Evolutionary conservation across 2,329 filamentous ascomycete species (phyloP), one percentile per base, ranked within the genome.

Genomic region (Arthrinium phaeospermum): DNA sequence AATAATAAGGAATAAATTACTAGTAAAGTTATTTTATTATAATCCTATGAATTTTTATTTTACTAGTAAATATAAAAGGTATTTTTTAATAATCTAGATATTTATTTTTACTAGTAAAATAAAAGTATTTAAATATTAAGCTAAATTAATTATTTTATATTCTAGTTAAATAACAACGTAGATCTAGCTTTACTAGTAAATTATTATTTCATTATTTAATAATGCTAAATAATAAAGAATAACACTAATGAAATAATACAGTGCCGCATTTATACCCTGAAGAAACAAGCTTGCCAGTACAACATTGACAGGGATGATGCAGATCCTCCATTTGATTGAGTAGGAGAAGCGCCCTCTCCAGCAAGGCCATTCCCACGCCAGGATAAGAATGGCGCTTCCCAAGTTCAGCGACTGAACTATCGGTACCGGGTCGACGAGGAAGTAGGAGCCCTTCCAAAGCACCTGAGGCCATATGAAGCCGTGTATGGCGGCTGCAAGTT

Each of bases 401-500:
- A 53, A 6, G 22, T 70, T 70, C 3, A 16, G 13, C 16, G 53
- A 10, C 44, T 70, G 68, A 10, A 53, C 19, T 13, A 51, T 8
- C 4, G 68, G 68, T 22, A 53, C 3, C 4, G 68, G 68, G 4
- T 53, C 30, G 4, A 70, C 34, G 6, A 34, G 8, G 45, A 34
- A 19, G 34, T 70, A 24, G 3, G 53, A 34, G 14, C 44, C 34
- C 3, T 70, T 47, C 68, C 68, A 70, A 30, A 70, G 53, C 13
- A 70, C 47, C 24, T 70, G 51, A 4, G 68, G 68, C 68, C 68
- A 70, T n/a, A 70, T 57, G 30, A 70, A 70, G 14, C 46, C 68
- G 19, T 70, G 68, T 53, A 70, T 37, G 2, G 68, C 49, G 37
- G 68, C 68, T 4, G 24, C 68, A 12, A 70, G 22, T 37, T 70